Evolutionary conservation across 2,329 filamentous ascomycete species (phyloP), one percentile per base, ranked within the genome.

Genomic region (Purpureocillium takamizusanense): DNA sequence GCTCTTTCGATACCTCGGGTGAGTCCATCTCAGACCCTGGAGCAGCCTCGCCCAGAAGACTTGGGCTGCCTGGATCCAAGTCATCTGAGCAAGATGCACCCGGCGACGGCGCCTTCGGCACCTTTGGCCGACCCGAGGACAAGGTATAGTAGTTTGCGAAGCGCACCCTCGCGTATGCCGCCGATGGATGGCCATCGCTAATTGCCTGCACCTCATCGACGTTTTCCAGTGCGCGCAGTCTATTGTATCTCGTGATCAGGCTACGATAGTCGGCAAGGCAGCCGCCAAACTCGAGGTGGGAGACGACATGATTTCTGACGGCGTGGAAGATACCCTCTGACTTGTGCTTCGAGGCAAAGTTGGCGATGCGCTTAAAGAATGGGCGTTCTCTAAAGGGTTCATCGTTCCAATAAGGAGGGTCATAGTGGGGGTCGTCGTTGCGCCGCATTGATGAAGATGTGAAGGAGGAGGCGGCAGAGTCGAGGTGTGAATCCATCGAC

Each of bases 91-190:
- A 32, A 16, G 36, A 42, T 3, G 36, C 23, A 3, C 42, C 31
- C 7, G 39, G 40, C 7, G 42, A 39, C 1, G 37, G 41, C 7
- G 37, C 5, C 25, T 53, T 52, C 14, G 51, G 48, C 4, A 46
- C 38, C 48, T 83, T 88, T 2, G 72, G 70, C 42, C 77, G 70
- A 4, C 88, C 88, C 9, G 83, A 82, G 47, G 84, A 88, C n/a
- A 84, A 74, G 1, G 88, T 94, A 55, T 90, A 95, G 56, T 94
- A 95, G 54, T 95, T 95, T 41, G 86, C 70, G 51, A 95, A 95
- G 13, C 87, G 74, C 10, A 92, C 75, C 37, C 81, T 69, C 3
- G 67, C 63, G 2, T 64, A 51, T 4, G 63, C 42, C 2, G 42
- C 42, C 11, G 37, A 29, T 3, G 47, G 41, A 14, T 47, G 43